These are phyloP conservation scores for Crotalaria pallida DNA, from an alignment of 306 rosid genomes.

Conservation along the genomic window DNA sequence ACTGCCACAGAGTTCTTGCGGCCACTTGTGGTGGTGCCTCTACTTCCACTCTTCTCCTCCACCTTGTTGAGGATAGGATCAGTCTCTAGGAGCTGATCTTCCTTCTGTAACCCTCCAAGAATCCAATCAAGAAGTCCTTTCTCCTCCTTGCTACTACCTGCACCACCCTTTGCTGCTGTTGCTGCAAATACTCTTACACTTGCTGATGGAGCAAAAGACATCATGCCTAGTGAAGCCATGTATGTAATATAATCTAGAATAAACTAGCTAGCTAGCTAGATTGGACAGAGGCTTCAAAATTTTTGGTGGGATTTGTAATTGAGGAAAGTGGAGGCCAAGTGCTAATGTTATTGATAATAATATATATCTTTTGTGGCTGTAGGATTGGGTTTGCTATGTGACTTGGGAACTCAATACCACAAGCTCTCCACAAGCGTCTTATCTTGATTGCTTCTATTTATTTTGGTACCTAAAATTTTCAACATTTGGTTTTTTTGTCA, in stretches of 20 bases:
- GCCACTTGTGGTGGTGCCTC: conserved; percentile 22
- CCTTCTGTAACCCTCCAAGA: conserved; percentile 55
- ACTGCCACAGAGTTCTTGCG: conserved; percentile 41
- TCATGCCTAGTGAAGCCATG: conserved; percentile 71
- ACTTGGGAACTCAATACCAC: conserved; percentile 23
- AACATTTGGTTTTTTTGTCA: too few species aligned
- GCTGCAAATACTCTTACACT: conserved; percentile 45
- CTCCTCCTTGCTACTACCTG: conserved; percentile 56
- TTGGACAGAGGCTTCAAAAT: neutral
- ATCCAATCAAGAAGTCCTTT: conserved; percentile 64
- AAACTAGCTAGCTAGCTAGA: too few species aligned
- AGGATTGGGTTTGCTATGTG: conserved; percentile 10
- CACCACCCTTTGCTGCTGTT: conserved; percentile 42
- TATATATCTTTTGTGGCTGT: conserved; percentile 16
- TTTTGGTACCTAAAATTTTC: too few species aligned
- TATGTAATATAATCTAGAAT: too few species aligned
- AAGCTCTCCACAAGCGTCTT: conserved; percentile 66
- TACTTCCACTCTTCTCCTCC: conserved; percentile 45
- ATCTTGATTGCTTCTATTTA: conserved; percentile 32
- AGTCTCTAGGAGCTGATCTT: conserved; percentile 63
- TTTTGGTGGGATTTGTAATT: conserved; percentile 13
- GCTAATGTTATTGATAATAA: conserved; percentile 20
- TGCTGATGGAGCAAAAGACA: conserved; percentile 45
- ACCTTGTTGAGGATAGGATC: conserved; percentile 71
- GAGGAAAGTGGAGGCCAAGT: neutral